Evolutionary conservation across 2,329 filamentous ascomycete species (phyloP).

Genomic region (Hypoxylon sp.): DNA sequence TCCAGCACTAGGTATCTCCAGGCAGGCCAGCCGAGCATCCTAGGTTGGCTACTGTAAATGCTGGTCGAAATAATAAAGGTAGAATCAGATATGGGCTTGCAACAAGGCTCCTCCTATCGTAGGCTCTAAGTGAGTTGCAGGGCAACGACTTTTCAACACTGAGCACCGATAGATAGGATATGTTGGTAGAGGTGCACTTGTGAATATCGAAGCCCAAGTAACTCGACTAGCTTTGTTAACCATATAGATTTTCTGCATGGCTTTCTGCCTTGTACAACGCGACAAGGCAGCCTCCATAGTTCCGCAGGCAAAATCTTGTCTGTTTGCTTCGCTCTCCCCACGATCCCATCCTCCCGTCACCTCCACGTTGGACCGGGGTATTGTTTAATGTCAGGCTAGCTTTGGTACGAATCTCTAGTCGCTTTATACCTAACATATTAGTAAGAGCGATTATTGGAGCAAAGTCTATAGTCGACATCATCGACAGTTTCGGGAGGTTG

Average conservation of each 20-base stretch:
- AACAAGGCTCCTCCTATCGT: background rate
- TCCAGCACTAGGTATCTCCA: background rate
- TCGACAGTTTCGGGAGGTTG: conserved; percentile 5
- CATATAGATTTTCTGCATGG: background rate
- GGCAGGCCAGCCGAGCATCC: background rate
- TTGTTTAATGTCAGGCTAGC: background rate
- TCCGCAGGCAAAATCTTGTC: background rate
- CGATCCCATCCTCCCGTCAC: background rate
- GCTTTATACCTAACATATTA: conserved; percentile 2
- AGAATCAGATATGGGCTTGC: background rate
- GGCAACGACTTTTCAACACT: background rate
- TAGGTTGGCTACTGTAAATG: background rate
- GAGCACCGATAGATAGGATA: background rate
- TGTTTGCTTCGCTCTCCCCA: background rate
- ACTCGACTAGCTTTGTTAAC: background rate
- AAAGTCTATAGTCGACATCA: conserved; percentile 1
- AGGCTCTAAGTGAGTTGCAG: background rate
- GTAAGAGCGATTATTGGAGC: conserved; percentile 1
- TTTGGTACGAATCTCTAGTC: background rate
- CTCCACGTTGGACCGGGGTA: background rate
- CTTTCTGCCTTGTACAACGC: background rate
- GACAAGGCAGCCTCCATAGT: background rate
- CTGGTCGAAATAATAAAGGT: background rate
- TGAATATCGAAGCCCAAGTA: background rate
- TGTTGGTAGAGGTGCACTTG: background rate